Base-by-base conservation (phyloP, 257 asterid species). In the Voacanga thouarsii region DNA sequence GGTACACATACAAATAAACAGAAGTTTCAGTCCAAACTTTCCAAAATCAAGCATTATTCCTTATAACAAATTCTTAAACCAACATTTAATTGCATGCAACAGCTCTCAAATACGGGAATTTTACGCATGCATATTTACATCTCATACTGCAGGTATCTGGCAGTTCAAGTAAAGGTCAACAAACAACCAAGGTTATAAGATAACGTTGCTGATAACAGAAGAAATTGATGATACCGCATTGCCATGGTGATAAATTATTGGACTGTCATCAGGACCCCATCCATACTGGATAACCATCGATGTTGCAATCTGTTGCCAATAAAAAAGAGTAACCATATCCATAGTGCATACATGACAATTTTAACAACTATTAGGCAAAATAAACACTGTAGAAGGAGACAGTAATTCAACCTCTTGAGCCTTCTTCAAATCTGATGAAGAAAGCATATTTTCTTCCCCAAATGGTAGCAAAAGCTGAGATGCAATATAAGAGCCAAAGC, bases 251-350 rank as follows among this genome's bases (percentile, higher is more conserved):
- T 95, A 95, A 83, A 95, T 85, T 67, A 90, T 86, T 44, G 96
- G 93, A 82, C 96, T 93, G 75, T 90, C 96, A 83, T 93, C 98
- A 28, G 94, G 96, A 24, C 94, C 96, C 99, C 99, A 95, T n/a
- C 97, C 99, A 83, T 82, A 95, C 79, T 93, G 97, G 80, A 91
- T 82, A 83, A 95, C 97, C 99, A 95, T 95, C 86, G 90, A 78
- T 56, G 98, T 95, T 53, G 99, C 97, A 84, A 95, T 93, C 99
- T 95, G 91, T 82, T 74, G 78, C 80, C 81, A 80, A 79, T 66
- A 15, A 68, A 8, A 44, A 71, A 53, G 51, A 78, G 71, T 75
- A 80, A 75, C 71, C 75, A 67, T 28, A 77, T 79, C 78, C 76
- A 79, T 72, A 84, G 41, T 41, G 53, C 51, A 68, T 68, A 43